Evolutionary conservation across 2,329 filamentous ascomycete genomes (phyloP), one percentile per base, ranked within the genome.

Genomic region (Lasiodiplodia theobromae): DNA sequence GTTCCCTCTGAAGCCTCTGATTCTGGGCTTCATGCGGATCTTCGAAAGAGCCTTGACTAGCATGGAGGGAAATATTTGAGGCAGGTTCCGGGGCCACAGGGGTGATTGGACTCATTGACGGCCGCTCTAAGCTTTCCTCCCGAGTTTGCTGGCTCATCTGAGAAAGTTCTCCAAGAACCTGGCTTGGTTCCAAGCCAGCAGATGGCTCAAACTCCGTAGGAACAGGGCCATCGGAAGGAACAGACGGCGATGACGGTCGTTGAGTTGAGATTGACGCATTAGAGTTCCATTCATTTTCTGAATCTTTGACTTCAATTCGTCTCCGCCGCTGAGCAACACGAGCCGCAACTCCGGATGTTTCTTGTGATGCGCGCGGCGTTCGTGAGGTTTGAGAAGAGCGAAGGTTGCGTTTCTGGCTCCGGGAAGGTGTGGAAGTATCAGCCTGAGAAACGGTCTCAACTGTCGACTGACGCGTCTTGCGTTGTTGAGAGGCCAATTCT

Each of bases 1-100:
- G 72, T 72, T 63, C 76, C 73, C 7, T 68, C 69, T 14, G 70
- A 71, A 51, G 64, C 54, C 10, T 72, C 68, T 38, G 70, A 40
- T 25, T 70, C 70, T 10, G 70, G 56, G 69, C 58, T 11, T 66
- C 65, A 6, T 69, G 63, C 28, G 28, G 23, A 18, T 66, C 16
- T 11, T 54, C 18, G 11, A 44, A 14, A 16, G 63, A 23, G 18
- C 4, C 18, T 23, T 56, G 51, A 11, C 12, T 23, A 28, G 11
- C 51, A 14, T 16, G 16, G 12, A 7, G 14, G 16, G 37, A 37
- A 10, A 23, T 18, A 6, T 44, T 23, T 5, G n/a, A 44, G 2
- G 23, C 11, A 14, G 31, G 7, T 5, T 18, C 44, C 16, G 16
- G 7, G 4, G 49, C 49, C 11, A 53, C 34, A 8, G 49, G 21